Conservation (phyloP, 208 protist species). For the Leishmania turanica region DNA sequence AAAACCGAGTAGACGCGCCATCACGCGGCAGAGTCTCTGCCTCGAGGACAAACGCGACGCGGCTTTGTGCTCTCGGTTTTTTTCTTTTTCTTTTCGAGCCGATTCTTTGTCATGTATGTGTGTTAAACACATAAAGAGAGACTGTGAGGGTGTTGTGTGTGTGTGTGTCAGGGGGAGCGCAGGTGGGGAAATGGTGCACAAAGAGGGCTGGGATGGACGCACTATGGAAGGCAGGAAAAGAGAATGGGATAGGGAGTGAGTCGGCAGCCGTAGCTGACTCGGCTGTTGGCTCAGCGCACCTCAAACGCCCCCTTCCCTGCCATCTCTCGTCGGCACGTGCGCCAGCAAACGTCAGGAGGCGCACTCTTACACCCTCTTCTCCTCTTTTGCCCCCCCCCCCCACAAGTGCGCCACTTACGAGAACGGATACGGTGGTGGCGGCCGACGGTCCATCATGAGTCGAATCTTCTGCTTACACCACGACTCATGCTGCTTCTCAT, state of each 20-base stretch:
- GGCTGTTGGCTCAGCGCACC: background rate
- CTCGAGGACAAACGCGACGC: no score
- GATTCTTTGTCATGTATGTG: background rate
- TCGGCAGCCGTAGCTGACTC: background rate
- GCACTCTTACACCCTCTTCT: background rate
- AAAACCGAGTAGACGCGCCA: background rate
- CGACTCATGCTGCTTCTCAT: conserved; percentile 88
- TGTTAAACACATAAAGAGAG: background rate
- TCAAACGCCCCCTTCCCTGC: background rate
- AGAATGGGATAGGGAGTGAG: background rate
- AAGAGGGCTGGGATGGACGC: background rate
- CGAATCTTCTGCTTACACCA: conserved; percentile 91
- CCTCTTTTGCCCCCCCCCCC: background rate
- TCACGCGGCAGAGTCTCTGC: background rate
- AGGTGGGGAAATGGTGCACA: background rate
- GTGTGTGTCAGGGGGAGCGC: background rate
- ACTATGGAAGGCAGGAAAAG: background rate
- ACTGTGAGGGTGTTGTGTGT: background rate
- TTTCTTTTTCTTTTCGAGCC: background rate
- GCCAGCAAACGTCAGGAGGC: background rate
- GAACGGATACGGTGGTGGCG: conserved; percentile 85
- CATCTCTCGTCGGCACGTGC: background rate
- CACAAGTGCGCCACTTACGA: conserved; percentile 31
- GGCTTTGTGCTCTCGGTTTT: background rate
- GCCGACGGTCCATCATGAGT: conserved; percentile 74